Evolutionary conservation across 306 rosid genomes (phyloP).

Genomic region (Dryas alaskensis): DNA sequence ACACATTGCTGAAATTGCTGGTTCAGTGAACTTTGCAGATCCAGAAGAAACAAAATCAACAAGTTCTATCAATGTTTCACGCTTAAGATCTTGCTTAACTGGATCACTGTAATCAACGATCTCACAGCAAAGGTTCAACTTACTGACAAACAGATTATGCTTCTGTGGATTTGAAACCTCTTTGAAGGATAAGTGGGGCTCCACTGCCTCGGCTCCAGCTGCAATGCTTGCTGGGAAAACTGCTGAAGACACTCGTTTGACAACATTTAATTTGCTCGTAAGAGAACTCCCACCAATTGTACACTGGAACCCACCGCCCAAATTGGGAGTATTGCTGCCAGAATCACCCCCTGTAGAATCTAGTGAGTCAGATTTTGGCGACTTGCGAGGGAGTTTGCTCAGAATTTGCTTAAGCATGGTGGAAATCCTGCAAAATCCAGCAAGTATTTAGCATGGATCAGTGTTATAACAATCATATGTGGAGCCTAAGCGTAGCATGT

Average conservation of each 20-base stretch:
- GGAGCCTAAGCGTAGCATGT: neutral
- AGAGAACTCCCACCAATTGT: slow-evolving; percentile 90
- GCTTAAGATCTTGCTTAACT: slow-evolving; percentile 81
- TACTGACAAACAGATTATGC: slow-evolving; percentile 77
- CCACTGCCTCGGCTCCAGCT: slow-evolving; percentile 83
- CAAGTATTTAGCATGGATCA: slow-evolving; percentile 27
- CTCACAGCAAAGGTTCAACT: slow-evolving; percentile 85
- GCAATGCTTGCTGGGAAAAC: slow-evolving; percentile 87
- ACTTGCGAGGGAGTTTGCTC: slow-evolving; percentile 85
- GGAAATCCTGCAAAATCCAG: slow-evolving; percentile 27
- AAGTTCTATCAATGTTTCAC: slow-evolving; percentile 72
- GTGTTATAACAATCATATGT: slow-evolving; percentile 21
- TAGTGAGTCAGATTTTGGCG: slow-evolving; percentile 58
- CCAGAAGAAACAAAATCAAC: slow-evolving; percentile 93
- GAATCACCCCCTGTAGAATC: slow-evolving; percentile 69
- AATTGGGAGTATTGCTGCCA: slow-evolving; percentile 52
- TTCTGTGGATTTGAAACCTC: slow-evolving; percentile 89
- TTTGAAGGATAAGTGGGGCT: slow-evolving; percentile 82
- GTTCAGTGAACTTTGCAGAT: slow-evolving; percentile 81
- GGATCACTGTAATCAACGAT: slow-evolving; percentile 58
- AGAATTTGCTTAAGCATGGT: slow-evolving; percentile 93
- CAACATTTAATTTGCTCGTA: slow-evolving; percentile 91
- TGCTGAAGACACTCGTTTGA: slow-evolving; percentile 91
- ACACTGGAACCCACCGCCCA: slow-evolving; percentile 87
- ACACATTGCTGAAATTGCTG: slow-evolving; percentile 77